A percentile compares a stretch with the other conserved stretches of the same genome.
Evolutionary conservation across 176 grass and related monocot genomes (phyloP).

Genomic region (Musa troglodytarum): DNA sequence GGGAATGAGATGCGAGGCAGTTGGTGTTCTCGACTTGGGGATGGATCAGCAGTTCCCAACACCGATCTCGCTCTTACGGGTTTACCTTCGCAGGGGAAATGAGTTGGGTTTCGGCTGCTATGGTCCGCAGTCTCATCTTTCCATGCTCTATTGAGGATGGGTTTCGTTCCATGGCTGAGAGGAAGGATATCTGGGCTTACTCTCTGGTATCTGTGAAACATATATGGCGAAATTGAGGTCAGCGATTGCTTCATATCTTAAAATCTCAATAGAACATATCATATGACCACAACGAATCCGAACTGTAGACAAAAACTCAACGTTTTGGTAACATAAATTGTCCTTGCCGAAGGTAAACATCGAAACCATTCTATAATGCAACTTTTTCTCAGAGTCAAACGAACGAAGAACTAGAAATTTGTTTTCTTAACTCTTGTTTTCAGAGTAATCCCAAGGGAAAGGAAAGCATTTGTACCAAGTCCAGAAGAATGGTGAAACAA

Average conservation of each 20-base stretch:
- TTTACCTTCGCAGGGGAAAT: slow-evolving; percentile 22
- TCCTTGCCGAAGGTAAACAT: too few species aligned
- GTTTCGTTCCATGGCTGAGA: slow-evolving; percentile 34
- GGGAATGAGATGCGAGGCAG: slow-evolving; percentile 4
- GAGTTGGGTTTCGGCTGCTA: slow-evolving; percentile 10
- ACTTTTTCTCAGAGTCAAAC: not conserved
- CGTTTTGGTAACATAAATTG: too few species aligned
- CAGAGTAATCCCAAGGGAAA: too few species aligned
- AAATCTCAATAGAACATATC: not conserved
- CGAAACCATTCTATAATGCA: too few species aligned
- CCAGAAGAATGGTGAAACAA: too few species aligned
- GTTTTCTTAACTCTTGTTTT: too few species aligned
- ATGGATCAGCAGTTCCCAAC: slow-evolving; percentile 6
- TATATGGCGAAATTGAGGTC: not conserved
- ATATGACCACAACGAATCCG: too few species aligned
- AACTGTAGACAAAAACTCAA: not conserved
- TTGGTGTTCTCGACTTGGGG: slow-evolving; percentile 14
- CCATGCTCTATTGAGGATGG: slow-evolving; percentile 27
- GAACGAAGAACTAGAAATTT: not conserved
- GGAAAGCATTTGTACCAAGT: too few species aligned
- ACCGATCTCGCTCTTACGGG: slow-evolving; percentile 23
- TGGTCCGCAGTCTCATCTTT: slow-evolving; percentile 20
- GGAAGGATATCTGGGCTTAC: slow-evolving; percentile 41
- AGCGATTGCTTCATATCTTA: not conserved
- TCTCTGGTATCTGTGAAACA: slow-evolving; percentile 46